phyloP scores from a whole-genome alignment of 2,329 filamentous ascomycete species.

The Hypoxylon sp. region DNA sequence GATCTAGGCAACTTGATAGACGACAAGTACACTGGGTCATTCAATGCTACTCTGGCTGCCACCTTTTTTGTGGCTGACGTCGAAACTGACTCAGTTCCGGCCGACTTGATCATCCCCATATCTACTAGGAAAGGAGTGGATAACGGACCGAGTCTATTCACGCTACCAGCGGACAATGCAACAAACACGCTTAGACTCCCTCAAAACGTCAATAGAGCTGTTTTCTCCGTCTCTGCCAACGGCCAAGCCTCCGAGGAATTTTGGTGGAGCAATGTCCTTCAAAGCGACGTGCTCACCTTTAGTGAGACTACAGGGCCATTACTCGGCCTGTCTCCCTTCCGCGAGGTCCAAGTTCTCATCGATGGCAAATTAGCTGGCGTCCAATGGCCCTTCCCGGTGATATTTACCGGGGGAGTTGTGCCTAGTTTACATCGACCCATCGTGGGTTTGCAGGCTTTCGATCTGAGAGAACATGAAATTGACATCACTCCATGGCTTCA shows the following conservation, averaged over 20 bases:
- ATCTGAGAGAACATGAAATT: conserved; percentile 76
- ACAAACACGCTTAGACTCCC: conserved; percentile 72
- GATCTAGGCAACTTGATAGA: conserved; percentile 75
- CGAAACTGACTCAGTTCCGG: conserved; percentile 61
- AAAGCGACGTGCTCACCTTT: conserved; percentile 72
- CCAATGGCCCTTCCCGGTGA: conserved; percentile 76
- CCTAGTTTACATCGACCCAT: conserved; percentile 77
- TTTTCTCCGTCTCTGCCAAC: conserved; percentile 80
- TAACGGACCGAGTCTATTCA: conserved; percentile 74
- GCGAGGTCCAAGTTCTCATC: conserved; percentile 75
- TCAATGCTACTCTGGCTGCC: conserved; percentile 73
- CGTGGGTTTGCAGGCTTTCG: conserved; percentile 76
- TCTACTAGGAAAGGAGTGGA: conserved; percentile 66
- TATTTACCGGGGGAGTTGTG: conserved; percentile 78
- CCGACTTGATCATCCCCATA: conserved; percentile 76
- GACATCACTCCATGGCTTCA: conserved; percentile 76
- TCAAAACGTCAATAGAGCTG: conserved; percentile 73
- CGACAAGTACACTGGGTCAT: conserved; percentile 71
- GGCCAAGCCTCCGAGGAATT: conserved; percentile 84
- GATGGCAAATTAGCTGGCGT: conserved; percentile 73
- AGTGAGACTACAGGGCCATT: conserved; percentile 66
- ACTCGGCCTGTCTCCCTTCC: conserved; percentile 77
- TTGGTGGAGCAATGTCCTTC: conserved; percentile 83
- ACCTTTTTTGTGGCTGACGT: conserved; percentile 66
- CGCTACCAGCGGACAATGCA: conserved; percentile 73